Conservation (phyloP, 306 rosid species). For the Ormosia semicastrata region DNA sequence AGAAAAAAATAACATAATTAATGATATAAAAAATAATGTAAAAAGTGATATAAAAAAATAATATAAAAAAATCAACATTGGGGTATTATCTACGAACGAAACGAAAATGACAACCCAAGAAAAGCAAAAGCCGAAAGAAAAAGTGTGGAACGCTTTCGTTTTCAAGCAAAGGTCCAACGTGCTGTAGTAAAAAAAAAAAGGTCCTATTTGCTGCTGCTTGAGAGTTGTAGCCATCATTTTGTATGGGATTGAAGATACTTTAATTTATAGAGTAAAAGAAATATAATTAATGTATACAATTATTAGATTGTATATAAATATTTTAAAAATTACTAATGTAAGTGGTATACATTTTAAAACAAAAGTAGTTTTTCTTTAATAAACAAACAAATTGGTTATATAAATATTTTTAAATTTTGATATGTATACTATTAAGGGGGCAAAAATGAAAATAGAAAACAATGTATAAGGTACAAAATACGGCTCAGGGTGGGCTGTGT, state of each 20-base stretch:
- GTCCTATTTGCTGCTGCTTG: background rate
- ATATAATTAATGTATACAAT: background rate
- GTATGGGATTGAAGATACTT: background rate
- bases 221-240: background rate
- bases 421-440: background rate
- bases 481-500: background rate
- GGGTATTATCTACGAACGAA: conserved; percentile 3
- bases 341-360: background rate
- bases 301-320: background rate
- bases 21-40: no score
- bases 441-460: background rate
- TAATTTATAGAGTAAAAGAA: background rate
- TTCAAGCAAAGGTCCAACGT: background rate
- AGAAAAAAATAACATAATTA: no score
- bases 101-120: background rate
- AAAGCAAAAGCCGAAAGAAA: background rate
- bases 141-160: background rate
- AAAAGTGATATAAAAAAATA: no score
- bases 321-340: background rate
- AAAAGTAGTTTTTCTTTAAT: background rate
- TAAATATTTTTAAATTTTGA: background rate
- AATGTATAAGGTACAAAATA: background rate
- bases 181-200: background rate
- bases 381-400: background rate
- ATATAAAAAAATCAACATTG: no score